Percentiles rank a stretch among this genome's conserved stretches.
Evolutionary conservation across 2,329 filamentous ascomycete species (phyloP).

Genomic region (Neospermospora avenae): DNA sequence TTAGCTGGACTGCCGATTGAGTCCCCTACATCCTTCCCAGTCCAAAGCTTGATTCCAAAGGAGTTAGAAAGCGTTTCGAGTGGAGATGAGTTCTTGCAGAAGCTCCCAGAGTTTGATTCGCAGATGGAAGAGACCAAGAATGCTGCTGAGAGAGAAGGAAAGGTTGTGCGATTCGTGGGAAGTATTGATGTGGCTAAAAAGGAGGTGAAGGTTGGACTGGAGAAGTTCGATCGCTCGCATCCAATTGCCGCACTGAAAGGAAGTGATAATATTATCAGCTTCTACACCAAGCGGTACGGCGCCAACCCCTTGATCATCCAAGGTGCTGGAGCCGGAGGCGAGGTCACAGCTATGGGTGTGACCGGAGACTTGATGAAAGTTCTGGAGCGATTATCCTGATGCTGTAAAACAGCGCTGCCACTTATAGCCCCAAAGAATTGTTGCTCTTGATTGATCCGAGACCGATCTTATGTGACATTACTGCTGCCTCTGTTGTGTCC

Average conservation of each 20-base stretch:
- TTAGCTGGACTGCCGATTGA: slow-evolving; percentile 78
- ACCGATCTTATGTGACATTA: slow-evolving; percentile 15
- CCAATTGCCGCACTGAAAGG: slow-evolving; percentile 94
- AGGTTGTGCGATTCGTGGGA: slow-evolving; percentile 91
- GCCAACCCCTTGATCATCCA: slow-evolving; percentile 89
- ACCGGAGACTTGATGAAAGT: slow-evolving; percentile 92
- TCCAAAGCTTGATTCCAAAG: slow-evolving; percentile 87
- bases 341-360: slow-evolving; percentile 97
- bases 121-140: slow-evolving; percentile 86
- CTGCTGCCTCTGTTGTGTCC: slow-evolving; percentile 21
- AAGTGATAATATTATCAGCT: slow-evolving; percentile 98
- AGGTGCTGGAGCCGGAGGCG: slow-evolving; percentile 88
- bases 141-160: slow-evolving; percentile 81
- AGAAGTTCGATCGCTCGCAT: slow-evolving; percentile 83
- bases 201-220: slow-evolving; percentile 84
- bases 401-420: background rate
- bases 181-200: slow-evolving; percentile 83
- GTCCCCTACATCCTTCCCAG: slow-evolving; percentile 84
- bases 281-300: slow-evolving; percentile 95
- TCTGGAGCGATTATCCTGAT: slow-evolving; percentile 51
- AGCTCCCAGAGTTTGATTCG: slow-evolving; percentile 77
- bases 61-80: slow-evolving; percentile 74
- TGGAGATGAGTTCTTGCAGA: slow-evolving; percentile 81
- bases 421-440: slow-evolving; percentile 19
- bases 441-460: slow-evolving; percentile 18